These are phyloP conservation scores for Tulasnella sp. DNA, from an alignment of 768 basidiomycete species.

Conservation along the genomic window DNA sequence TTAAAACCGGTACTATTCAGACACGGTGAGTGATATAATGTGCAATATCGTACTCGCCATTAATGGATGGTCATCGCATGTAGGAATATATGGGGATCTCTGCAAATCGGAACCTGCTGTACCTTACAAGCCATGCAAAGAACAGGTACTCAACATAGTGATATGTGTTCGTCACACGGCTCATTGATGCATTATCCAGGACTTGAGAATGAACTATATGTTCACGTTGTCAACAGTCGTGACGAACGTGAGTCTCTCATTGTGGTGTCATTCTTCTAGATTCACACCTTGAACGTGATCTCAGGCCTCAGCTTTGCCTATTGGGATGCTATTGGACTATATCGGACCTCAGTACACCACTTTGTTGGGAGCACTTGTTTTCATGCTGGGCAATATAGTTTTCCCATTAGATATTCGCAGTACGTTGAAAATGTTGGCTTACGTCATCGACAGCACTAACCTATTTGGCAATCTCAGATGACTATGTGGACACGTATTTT, in stretches of 20 bases:
- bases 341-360: conserved; percentile 25
- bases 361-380: conserved; percentile 25
- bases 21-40: conserved; percentile 17
- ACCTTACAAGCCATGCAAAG: background rate
- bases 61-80: background rate
- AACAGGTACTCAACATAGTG: background rate
- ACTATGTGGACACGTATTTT: conserved; percentile 23
- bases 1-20: conserved; percentile 27
- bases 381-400: conserved; percentile 25
- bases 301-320: conserved; percentile 24
- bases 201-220: conserved; percentile 25
- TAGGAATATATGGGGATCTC: conserved; percentile 24
- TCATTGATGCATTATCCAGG: conserved; percentile 16
- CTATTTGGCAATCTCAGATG: conserved; percentile 12
- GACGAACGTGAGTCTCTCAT: conserved; percentile 23
- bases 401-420: conserved; percentile 17
- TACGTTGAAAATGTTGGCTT: too few relatives aligned
- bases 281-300: background rate
- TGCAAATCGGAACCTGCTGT: conserved; percentile 19
- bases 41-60: background rate
- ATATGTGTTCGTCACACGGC: conserved; percentile 18
- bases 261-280: background rate
- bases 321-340: conserved; percentile 23
- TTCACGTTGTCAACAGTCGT: conserved; percentile 27
- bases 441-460: too few relatives aligned